These are phyloP conservation scores for Trichoderma harzianum DNA, from an alignment of 2,329 filamentous ascomycete species.

Conservation along the genomic window DNA sequence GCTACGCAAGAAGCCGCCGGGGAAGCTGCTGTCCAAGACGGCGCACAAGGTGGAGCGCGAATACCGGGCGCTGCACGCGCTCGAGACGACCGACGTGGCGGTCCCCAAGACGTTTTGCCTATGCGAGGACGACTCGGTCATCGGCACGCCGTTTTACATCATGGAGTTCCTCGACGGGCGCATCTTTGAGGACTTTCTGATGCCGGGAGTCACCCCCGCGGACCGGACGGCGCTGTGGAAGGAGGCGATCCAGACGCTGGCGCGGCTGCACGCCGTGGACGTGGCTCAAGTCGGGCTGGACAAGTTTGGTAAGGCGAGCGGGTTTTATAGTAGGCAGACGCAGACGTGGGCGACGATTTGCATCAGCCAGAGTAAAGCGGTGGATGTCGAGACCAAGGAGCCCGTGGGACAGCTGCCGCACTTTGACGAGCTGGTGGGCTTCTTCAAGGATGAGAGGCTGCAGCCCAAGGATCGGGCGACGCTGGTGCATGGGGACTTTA, in stretches of 20 bases:
- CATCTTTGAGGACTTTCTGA: conserved; percentile 84
- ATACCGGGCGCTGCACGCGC: conserved; percentile 82
- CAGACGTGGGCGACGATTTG: conserved; percentile 78
- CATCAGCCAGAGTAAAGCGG: conserved; percentile 68
- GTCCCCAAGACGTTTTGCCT: conserved; percentile 80
- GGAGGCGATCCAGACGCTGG: conserved; percentile 77
- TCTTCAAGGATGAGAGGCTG: conserved; percentile 65
- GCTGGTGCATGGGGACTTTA: conserved; percentile 93
- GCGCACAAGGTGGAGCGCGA: conserved; percentile 97
- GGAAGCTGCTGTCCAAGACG: conserved; percentile 84
- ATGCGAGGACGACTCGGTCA: conserved; percentile 74
- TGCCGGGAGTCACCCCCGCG: conserved; percentile 66
- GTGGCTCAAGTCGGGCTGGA: conserved; percentile 64
- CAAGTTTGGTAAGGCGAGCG: conserved; percentile 66
- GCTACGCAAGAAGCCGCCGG: conserved; percentile 97
- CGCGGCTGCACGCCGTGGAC: conserved; percentile 76
- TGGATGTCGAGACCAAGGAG: conserved; percentile 72
- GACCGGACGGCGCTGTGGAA: conserved; percentile 82
- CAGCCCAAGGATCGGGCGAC: conserved; percentile 76
- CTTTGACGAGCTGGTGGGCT: conserved; percentile 73
- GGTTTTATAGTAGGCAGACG: conserved; percentile 85
- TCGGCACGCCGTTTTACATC: conserved; percentile 93
- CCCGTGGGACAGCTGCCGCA: conserved; percentile 80
- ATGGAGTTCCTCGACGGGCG: conserved; percentile 95
- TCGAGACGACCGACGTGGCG: conserved; percentile 75